Base-by-base conservation (phyloP, 1,284 basidiomycete species). In the Agroathelia rolfsii region DNA sequence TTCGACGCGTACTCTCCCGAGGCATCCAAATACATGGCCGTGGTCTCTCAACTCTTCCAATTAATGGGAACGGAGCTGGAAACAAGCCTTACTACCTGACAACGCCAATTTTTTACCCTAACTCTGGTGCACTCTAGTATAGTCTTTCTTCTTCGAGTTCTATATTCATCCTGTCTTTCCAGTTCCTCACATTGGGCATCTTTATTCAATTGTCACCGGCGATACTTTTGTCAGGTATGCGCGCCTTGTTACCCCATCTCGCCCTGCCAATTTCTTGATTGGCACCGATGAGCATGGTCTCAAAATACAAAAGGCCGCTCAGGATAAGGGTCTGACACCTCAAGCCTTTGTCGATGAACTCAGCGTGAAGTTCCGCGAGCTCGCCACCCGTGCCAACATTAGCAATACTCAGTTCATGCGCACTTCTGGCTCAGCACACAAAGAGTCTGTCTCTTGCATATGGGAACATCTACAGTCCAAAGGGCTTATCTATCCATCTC, bases 211-310 rank as follows among this genome's bases (percentile, higher is more conserved):
- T 6, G 74, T 89, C 5, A 62, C 76, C 5, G 81, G 74, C 1
- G 87, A 95, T 51, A 76, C 90, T 12, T 68, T 89, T 42, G 77
- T 86, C 3, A 72, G 92, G 4, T 88, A 78, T 51, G 64, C 76
- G 23, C 62, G 69, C 5, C 62, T 89, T 7, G 52, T 71, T 6
- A 47, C 71, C 25, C 75, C 78, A 0, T 40, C 55, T 6, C 54
- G 66, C 19, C 55, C 60, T 3, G 75, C 86, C 0, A 48, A 72
- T 3, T 81, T 90, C 44, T 64, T 80, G n/a, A 83, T 85, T 0
- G 92, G 92, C 1, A 94, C 90, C 0, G 92, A 95, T 51, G 92
- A 95, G 50, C 90, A 95, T 55, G 92, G 92, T 0, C 58, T 93
- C 42, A 95, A 95, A 59, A 86, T 96, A 31, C 89, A 94, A 54